phyloP scores from a whole-genome alignment of 192 early-diverging fungal species.

The Obelidium mucronatum region DNA sequence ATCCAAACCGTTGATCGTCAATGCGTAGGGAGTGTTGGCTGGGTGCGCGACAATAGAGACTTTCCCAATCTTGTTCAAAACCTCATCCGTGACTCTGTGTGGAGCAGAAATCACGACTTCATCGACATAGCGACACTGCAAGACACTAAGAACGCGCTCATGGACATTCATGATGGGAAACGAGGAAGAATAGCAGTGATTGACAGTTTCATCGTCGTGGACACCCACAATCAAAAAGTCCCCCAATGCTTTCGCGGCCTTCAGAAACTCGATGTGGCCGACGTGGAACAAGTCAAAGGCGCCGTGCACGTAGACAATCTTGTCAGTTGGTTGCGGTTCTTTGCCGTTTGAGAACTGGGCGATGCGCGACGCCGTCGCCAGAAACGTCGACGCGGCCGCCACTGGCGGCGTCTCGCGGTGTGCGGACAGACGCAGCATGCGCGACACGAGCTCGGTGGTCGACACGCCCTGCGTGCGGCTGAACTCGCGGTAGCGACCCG shows the following conservation, averaged over 20 bases:
- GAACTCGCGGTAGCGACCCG: constrained; percentile 93
- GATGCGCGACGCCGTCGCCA: constrained; percentile 86
- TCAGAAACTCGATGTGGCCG: constrained; percentile 95
- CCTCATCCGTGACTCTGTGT: constrained; percentile 84
- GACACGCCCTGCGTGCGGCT: constrained; percentile 95
- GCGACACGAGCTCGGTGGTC: constrained; percentile 95
- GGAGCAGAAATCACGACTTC: constrained; percentile 95
- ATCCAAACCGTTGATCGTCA: constrained; percentile 78
- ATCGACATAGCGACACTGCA: constrained; percentile 92
- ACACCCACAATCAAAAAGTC: constrained; percentile 94
- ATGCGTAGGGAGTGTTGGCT: constrained; percentile 62
- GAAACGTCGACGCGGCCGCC: constrained; percentile 82
- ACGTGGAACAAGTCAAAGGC: constrained; percentile 96
- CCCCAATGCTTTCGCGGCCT: constrained; percentile 81
- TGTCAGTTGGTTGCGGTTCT: constrained; percentile 78
- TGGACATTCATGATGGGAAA: constrained; percentile 96
- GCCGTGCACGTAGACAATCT: constrained; percentile 93
- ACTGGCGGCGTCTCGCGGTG: constrained; percentile 9
- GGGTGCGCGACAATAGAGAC: constrained; percentile 84
- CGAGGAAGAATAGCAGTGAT: constrained; percentile 84
- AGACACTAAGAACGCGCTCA: constrained; percentile 91
- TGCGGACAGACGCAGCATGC: constrained; percentile 91
- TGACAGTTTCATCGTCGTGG: constrained; percentile 90
- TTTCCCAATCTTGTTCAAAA: constrained; percentile 85
- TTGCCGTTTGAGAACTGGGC: constrained; percentile 88